Evolutionary conservation across 306 rosid genomes (phyloP).

Genomic region (Acacia melanoxylon): DNA sequence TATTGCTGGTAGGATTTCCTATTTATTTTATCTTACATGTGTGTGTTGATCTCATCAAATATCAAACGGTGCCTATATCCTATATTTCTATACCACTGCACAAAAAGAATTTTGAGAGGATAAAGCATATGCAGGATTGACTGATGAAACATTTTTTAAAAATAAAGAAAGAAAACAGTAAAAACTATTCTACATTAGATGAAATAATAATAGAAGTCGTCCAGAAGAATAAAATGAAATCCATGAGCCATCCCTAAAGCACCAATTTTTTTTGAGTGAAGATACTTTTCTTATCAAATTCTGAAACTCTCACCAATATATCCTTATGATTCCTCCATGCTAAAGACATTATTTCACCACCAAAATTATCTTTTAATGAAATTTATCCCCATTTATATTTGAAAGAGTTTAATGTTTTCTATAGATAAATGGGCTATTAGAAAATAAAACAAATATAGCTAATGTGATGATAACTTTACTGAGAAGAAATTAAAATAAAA

Average conservation of each 20-base stretch:
- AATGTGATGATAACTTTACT: not conserved
- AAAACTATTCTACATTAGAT: no score
- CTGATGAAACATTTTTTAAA: not conserved
- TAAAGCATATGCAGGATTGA: not conserved
- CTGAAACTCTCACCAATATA: not conserved
- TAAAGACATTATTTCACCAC: not conserved
- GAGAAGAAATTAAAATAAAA: not conserved
- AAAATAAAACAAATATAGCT: not conserved
- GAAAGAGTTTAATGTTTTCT: not conserved
- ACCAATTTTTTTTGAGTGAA: no score
- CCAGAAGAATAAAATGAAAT: no score
- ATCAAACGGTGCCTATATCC: not conserved
- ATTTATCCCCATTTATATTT: not conserved
- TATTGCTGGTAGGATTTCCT: not conserved
- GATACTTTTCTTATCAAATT: not conserved
- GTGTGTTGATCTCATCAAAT: not conserved
- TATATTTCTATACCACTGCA: not conserved
- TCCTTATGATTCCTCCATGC: not conserved
- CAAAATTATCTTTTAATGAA: not conserved
- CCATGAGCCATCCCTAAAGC: no score
- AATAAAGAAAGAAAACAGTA: no score
- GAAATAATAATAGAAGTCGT: no score
- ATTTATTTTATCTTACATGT: no score
- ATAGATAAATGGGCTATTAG: not conserved
- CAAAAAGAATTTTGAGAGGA: not conserved